Evolutionary conservation across 2,329 filamentous ascomycete species (phyloP), one percentile per base, ranked within the genome.

Genomic region (Balansia obtecta): DNA sequence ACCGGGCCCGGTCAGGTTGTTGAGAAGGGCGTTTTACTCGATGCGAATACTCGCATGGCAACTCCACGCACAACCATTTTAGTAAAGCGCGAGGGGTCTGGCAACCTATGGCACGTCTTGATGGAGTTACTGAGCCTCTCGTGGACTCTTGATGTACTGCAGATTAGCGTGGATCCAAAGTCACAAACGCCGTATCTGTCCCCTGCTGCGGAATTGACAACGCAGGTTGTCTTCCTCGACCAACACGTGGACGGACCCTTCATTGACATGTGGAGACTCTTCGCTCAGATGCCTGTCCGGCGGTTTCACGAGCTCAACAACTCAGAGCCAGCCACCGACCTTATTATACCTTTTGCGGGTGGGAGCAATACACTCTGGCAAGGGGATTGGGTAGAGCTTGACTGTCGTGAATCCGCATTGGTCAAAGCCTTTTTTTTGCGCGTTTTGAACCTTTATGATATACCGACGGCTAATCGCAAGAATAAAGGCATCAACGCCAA

Each of bases 301-400:
- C 63, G 66, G 1, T 45, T 65, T 22, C 40, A 48, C 5, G 58
- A 67, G 37, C 45, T 64, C 9, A 30, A 48, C 3, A 40, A 47
- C 2, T 50, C 42, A 11, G 48, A 45, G 22, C 34, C 54, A 13
- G 54, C 59, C 27, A 34, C 48, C 43, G 65, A 66, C 48, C 33
- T 71, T 34, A 64, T 72, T 48, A 52, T 71, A 18, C 69, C 69
- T 1, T 56, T 72, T 3, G 58, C 69, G 11, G 69, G 69, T 42
- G 65, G 60, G 18, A 65, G 62, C 55, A 71, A 69, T 53, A 68
- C 70, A 0, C 53, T 68, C 16, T 72, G 70, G 70, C 62, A 68
- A 50, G 65, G 63, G n/a, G 67, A 71, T 52, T 69, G 64, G 63
- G 55, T 59, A 5, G 48, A 58, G 6, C 58, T 59, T 18, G 51